phyloP scores from a whole-genome alignment of 2,329 filamentous ascomycete genomes.

The Fragosphaeria purpurea region DNA sequence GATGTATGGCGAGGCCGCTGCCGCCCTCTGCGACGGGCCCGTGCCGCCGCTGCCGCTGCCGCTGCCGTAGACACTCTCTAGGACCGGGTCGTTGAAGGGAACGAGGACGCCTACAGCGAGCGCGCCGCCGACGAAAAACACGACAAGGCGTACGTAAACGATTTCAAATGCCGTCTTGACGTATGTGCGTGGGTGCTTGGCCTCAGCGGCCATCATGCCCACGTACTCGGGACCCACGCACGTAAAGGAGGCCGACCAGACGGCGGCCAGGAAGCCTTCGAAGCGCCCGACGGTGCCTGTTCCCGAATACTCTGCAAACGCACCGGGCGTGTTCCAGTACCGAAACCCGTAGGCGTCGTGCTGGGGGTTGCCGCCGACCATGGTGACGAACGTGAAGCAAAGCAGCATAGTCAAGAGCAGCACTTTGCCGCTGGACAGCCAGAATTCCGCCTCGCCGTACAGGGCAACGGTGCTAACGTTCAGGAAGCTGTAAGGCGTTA shows the following conservation, averaged over 20 bases:
- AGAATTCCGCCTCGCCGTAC: conserved; percentile 31
- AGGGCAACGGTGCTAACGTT: conserved; percentile 23
- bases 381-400: conserved; percentile 43
- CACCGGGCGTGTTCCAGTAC: conserved; percentile 32
- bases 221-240: conserved; percentile 47
- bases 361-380: conserved; percentile 43
- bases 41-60: conserved; percentile 25
- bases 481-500: not conserved
- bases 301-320: conserved; percentile 23
- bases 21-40: too few relatives aligned
- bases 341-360: conserved; percentile 31
- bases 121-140: conserved; percentile 58
- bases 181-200: conserved; percentile 54
- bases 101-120: conserved; percentile 57
- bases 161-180: conserved; percentile 57
- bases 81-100: conserved; percentile 40
- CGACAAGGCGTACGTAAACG: conserved; percentile 56
- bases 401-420: conserved; percentile 44
- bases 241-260: conserved; percentile 27
- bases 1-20: conserved; percentile 39
- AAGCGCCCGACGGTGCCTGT: conserved; percentile 30
- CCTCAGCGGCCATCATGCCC: conserved; percentile 58
- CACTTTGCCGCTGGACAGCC: conserved; percentile 32
- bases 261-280: conserved; percentile 12
- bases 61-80: conserved; percentile 29